Evolutionary conservation across 2,329 filamentous ascomycete genomes (phyloP), one percentile per base, ranked within the genome.

Genomic region (Colletotrichum sojae): DNA sequence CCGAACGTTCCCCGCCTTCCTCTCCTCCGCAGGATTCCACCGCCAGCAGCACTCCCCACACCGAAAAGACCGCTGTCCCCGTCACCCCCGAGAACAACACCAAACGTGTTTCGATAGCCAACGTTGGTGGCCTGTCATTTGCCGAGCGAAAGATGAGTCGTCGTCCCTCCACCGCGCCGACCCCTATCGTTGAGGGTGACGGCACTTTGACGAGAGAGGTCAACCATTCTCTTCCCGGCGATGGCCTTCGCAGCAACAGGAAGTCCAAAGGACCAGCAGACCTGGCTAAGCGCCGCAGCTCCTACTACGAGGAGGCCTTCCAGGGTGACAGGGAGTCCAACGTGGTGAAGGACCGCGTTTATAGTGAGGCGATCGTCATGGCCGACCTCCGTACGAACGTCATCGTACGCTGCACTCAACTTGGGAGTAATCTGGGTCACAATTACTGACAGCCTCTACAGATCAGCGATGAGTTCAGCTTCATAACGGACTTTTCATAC

Each of bases 401-500:
- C 46, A 87, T 88, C 73, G 90, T 92, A 79, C 73, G 86, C 80
- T 6, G 13, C 13, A 20, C 31, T 39, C n/a, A 3, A 2, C n/a
- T 12, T 36, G 4, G 20, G 8, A 10, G 13, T 9, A n/a, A 8
- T 2, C 1, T 22, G 48, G 8, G 2, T 15, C 3, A 22, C 52
- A 9, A n/a, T 15, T 27, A 57, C 67, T 74, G 55, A 74, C 48
- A 36, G 52, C 6, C 16, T 20, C 55, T 8, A 13, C 66, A 94
- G 90, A 88, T 95, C 75, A 88, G 91, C 72, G 92, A 95, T 76
- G 91, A 95, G 74, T 91, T 90, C 75, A 89, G 88, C 9, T 89
- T 96, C 72, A 89, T 94, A 57, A 92, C 90, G 12, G 90, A 92
- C 75, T 84, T 97, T 18, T 91, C 92, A 4, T 88, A 90, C 72